Conservation (phyloP, 106 monocot genomes). For the Allium sativum region DNA sequence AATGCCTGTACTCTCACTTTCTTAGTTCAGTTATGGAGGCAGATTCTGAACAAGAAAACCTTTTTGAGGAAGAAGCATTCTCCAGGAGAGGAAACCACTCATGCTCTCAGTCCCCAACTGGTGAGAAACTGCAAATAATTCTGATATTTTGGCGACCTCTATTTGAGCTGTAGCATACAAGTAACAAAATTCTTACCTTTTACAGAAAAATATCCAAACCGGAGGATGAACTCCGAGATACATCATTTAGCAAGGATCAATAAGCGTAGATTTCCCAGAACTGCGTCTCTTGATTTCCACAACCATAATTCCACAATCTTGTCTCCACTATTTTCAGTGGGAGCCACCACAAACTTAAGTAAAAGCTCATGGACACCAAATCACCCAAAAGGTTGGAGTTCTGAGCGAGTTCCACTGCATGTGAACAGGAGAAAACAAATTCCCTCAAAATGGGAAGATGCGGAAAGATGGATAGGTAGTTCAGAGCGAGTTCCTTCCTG, state of each 20-base stretch:
- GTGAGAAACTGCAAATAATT: not conserved
- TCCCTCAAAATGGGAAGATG: constrained; percentile 99
- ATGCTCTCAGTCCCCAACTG: not conserved
- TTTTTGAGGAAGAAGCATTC: not conserved
- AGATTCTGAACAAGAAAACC: not conserved
- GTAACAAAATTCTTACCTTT: not conserved
- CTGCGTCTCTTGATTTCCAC: constrained; percentile 40
- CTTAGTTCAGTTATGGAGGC: not conserved
- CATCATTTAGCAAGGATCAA: not conserved
- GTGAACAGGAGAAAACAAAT: constrained; percentile 13
- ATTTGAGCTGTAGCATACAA: not conserved
- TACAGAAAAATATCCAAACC: constrained; percentile 42
- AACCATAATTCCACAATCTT: constrained; percentile 25
- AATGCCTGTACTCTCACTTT: not conserved
- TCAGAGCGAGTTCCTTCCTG: constrained; percentile 53
- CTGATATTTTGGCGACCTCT: not conserved
- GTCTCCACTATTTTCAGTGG: constrained; percentile 28
- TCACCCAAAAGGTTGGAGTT: constrained; percentile 65
- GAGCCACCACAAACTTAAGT: constrained; percentile 13
- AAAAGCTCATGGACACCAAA: constrained; percentile 63
- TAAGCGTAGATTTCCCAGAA: constrained; percentile 18
- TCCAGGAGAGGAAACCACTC: not conserved
- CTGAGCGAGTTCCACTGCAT: constrained; percentile 47
- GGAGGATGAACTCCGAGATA: constrained; percentile 38
- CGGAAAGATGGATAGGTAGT: constrained; percentile 92